Conservation (phyloP, 208 protist species). For the Leishmania aethiopica region DNA sequence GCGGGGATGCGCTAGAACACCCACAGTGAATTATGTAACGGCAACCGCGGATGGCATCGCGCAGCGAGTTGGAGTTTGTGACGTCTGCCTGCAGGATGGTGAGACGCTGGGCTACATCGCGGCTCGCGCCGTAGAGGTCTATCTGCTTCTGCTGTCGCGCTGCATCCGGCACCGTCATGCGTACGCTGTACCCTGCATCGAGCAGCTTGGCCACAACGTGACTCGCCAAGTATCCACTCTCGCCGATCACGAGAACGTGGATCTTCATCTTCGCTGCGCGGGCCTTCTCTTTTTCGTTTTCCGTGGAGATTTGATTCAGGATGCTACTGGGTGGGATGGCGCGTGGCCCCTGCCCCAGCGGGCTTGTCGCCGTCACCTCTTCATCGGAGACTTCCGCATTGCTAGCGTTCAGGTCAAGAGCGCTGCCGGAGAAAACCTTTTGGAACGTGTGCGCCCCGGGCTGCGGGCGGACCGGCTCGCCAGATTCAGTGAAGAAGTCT, state of each 20-base stretch:
- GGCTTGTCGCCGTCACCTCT: constrained; percentile 32
- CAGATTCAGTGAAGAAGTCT: constrained; percentile 89
- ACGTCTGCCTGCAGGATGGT: constrained; percentile 74
- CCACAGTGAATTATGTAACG: constrained; percentile 91
- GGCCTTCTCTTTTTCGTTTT: constrained; percentile 78
- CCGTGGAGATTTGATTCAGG: constrained; percentile 75
- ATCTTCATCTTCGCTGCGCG: constrained; percentile 81
- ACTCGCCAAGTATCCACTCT: constrained; percentile 80
- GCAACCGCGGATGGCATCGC: constrained; percentile 79
- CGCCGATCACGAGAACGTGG: constrained; percentile 87
- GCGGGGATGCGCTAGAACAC: constrained; percentile 44
- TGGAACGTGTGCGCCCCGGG: constrained; percentile 79
- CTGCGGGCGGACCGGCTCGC: constrained; percentile 83
- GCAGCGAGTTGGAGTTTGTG: constrained; percentile 73
- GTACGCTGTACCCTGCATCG: constrained; percentile 87
- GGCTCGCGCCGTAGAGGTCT: constrained; percentile 66
- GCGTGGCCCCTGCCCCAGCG: constrained; percentile 19
- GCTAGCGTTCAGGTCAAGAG: constrained; percentile 86
- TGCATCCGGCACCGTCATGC: constrained; percentile 64
- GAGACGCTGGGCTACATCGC: constrained; percentile 64
- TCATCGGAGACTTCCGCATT: constrained; percentile 70
- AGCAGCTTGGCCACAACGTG: constrained; percentile 87
- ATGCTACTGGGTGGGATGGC: constrained; percentile 71
- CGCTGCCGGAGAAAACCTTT: constrained; percentile 90
- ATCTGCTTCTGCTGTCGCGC: constrained; percentile 63